Evolutionary conservation across 257 asterid species (phyloP).

Genomic region (Oldenlandia corymbosa): DNA sequence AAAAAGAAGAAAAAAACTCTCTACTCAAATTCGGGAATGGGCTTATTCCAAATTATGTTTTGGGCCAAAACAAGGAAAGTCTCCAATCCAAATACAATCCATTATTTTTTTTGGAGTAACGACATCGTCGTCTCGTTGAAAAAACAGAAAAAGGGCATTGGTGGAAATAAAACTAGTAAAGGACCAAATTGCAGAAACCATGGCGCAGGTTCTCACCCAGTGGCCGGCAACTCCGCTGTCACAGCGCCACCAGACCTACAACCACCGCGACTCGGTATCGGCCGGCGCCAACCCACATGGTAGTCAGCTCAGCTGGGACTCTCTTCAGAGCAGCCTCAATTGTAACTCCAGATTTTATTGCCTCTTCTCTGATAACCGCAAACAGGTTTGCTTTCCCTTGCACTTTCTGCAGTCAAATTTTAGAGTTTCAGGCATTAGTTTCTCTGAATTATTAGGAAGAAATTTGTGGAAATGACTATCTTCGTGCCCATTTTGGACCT

Average conservation of each 20-base stretch:
- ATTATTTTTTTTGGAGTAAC: too few relatives aligned
- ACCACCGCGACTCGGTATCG: conserved; percentile 22
- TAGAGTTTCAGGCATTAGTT: neutral
- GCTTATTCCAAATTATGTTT: too few relatives aligned
- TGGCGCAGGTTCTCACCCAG: conserved; percentile 58
- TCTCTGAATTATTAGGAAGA: neutral
- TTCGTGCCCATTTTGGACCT: neutral
- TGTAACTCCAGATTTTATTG: conserved; percentile 55
- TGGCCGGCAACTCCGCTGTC: conserved; percentile 30
- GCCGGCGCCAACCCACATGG: conserved; percentile 9
- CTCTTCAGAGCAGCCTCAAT: conserved; percentile 32
- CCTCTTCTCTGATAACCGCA: conserved; percentile 67
- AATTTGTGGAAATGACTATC: neutral
- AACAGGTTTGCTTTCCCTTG: conserved; percentile 40
- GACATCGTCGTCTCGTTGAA: too few relatives aligned
- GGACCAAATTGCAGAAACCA: conserved; percentile 11
- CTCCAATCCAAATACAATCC: too few relatives aligned
- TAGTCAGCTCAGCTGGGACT: conserved; percentile 28
- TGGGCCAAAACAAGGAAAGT: too few relatives aligned
- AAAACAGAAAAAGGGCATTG: neutral
- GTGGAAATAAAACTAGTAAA: neutral
- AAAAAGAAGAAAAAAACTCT: too few relatives aligned
- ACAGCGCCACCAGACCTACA: conserved; percentile 27
- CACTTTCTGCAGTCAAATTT: neutral
- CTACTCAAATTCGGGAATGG: too few relatives aligned